These are phyloP conservation scores for Paracoccidioides lutzii DNA, from an alignment of 2,329 filamentous ascomycete genomes.

Conservation along the genomic window DNA sequence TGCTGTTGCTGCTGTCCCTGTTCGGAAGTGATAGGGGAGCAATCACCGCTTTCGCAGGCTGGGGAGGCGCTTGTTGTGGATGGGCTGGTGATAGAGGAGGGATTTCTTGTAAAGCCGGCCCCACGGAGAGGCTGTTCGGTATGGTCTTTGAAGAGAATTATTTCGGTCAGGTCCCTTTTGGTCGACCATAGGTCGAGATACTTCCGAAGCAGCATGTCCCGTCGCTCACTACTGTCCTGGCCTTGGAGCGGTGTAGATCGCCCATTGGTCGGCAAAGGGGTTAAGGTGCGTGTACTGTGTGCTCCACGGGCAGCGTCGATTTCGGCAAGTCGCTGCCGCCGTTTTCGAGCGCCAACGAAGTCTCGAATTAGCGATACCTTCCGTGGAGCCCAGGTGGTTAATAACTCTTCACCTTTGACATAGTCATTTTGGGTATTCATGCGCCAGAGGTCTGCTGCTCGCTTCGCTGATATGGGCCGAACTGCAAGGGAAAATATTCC, in stretches of 20 bases:
- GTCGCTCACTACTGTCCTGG: constrained; percentile 25
- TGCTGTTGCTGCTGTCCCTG: neutral
- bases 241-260: constrained; percentile 18
- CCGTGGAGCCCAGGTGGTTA: constrained; percentile 74
- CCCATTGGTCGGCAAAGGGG: constrained; percentile 22
- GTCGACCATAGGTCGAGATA: constrained; percentile 32
- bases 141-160: constrained; percentile 31
- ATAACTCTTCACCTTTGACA: constrained; percentile 83
- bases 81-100: constrained; percentile 11
- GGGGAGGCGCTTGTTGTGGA: constrained; percentile 18
- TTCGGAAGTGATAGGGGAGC: constrained; percentile 3
- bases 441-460: constrained; percentile 85
- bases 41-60: constrained; percentile 2
- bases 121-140: constrained; percentile 33
- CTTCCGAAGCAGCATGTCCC: constrained; percentile 27
- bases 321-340: constrained; percentile 61
- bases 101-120: constrained; percentile 19
- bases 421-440: constrained; percentile 93
- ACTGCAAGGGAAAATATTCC: constrained; percentile 77
- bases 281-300: constrained; percentile 28
- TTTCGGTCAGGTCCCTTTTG: constrained; percentile 29
- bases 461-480: constrained; percentile 78
- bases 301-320: constrained; percentile 52
- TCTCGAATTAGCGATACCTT: constrained; percentile 86
- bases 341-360: constrained; percentile 62